Evolutionary conservation across 2,329 filamentous ascomycete species (phyloP), one percentile per base, ranked within the genome.

Genomic region (Neopestalotiopsis sp.): DNA sequence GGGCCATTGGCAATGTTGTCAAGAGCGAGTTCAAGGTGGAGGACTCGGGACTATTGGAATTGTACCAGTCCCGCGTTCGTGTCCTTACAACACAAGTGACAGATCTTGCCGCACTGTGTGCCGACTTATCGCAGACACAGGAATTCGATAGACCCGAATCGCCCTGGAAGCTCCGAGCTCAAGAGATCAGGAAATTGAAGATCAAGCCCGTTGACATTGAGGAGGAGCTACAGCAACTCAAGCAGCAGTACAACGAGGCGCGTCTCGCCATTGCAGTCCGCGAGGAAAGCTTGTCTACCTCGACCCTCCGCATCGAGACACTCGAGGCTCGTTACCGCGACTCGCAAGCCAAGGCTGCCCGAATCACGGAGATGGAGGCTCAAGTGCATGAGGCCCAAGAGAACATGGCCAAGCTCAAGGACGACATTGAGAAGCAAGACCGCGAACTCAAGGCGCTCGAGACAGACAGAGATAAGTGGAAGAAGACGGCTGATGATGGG

Each of bases 281-380:
- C 71, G 94, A 97, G 72, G 93, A 95, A 78, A 91, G 91, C 45
- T 89, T 97, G 66, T 94, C 97, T 79, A 95, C 97, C 69, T 88
- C 93, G 30, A 89, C 91, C n/a, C 92, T 98, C 73, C 95, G 96
- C 80, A 97, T 98, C 73, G 95, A 98, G 80, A 93, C 96, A 56
- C 89, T 98, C 49, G 93, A 97, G 79, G 93, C 93, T 7, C 88
- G 94, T 68, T 95, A 96, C 91, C 90, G 91, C 69, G 94, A 97
- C 76, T 93, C 93, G 5, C 90, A 90, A 72, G 90, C 92, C 77
- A 95, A 95, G 80, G 89, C 92, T 14, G 89, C 90, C 65, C 87
- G 86, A 66, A 92, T 94, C 72, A 84, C 84, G 24, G 89, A 90
- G 67, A 84, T 94, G 13, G 91, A 94, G 78, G 81, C 81, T 42